These are phyloP conservation scores for Boletus vinaceobasis DNA, from an alignment of 768 basidiomycete species.

Conservation along the genomic window DNA sequence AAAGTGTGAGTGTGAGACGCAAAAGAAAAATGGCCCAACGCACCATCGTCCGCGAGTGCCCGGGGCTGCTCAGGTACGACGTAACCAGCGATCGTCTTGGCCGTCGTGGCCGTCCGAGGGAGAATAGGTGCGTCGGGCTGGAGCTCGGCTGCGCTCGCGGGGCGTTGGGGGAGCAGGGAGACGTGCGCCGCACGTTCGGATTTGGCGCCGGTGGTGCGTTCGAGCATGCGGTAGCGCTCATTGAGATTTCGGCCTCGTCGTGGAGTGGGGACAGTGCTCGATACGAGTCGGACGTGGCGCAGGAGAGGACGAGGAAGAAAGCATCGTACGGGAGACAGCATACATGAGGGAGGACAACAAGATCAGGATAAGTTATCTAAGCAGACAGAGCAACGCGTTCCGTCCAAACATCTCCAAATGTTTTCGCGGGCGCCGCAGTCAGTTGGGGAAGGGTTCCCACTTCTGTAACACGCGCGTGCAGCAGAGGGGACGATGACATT, in stretches of 20 bases:
- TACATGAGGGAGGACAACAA: constrained; percentile 7
- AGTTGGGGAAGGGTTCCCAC: too few relatives aligned
- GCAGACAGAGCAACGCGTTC: too few relatives aligned
- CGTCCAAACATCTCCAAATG: too few relatives aligned
- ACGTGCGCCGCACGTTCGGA: constrained; percentile 33
- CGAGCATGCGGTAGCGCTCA: constrained; percentile 53
- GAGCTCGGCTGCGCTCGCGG: constrained; percentile 1
- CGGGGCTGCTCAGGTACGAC: constrained; percentile 59
- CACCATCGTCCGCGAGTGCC: constrained; percentile 59
- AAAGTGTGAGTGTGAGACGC: background rate
- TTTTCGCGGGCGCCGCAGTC: too few relatives aligned
- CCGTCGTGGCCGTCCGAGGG: background rate
- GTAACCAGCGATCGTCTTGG: constrained; percentile 24
- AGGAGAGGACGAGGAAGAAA: background rate
- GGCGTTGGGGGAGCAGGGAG: constrained; percentile 20
- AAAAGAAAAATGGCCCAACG: background rate
- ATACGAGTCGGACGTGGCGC: constrained; percentile 7
- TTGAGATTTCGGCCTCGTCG: constrained; percentile 59
- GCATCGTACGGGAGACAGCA: constrained; percentile 14
- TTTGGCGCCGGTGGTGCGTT: constrained; percentile 49
- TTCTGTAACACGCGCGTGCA: too few relatives aligned
- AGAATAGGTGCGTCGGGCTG: background rate
- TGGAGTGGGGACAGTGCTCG: background rate
- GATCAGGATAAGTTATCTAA: background rate
- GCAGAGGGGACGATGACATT: too few relatives aligned